Conservation (phyloP, 306 rosid genomes). For the Datisca glomerata region DNA sequence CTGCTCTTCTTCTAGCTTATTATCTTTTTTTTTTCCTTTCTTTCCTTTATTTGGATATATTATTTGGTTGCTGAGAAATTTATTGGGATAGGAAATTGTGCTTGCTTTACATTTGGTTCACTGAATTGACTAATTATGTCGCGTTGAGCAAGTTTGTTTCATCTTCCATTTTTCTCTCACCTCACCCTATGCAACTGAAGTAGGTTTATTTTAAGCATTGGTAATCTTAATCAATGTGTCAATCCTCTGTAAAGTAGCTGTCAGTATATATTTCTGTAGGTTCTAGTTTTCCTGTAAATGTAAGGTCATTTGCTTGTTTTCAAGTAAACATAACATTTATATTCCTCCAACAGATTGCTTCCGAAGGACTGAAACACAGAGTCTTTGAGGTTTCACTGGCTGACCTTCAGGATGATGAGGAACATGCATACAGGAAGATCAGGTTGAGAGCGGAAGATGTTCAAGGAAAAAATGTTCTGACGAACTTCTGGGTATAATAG, state of each 20-base stretch:
- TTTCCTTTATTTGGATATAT: not conserved
- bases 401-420: slow-evolving; percentile 94
- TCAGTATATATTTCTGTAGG: no score
- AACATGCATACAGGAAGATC: slow-evolving; percentile 88
- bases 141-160: not conserved
- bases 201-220: no score
- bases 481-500: slow-evolving; percentile 79
- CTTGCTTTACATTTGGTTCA: no score
- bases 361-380: slow-evolving; percentile 90
- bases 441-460: slow-evolving; percentile 93
- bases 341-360: slow-evolving; percentile 73
- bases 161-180: no score
- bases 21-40: not conserved
- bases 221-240: no score
- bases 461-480: slow-evolving; percentile 75
- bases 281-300: no score
- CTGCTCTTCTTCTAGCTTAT: not conserved
- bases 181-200: no score
- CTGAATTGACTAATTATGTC: no score
- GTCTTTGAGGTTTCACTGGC: slow-evolving; percentile 91
- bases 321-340: no score
- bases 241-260: no score
- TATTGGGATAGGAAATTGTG: no score
- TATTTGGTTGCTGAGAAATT: not conserved
- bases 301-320: no score